Percentiles rank a stretch among this genome's conserved stretches.
phyloP scores from a whole-genome alignment of 345 rosid genomes.

The Tarenaya hassleriana region DNA sequence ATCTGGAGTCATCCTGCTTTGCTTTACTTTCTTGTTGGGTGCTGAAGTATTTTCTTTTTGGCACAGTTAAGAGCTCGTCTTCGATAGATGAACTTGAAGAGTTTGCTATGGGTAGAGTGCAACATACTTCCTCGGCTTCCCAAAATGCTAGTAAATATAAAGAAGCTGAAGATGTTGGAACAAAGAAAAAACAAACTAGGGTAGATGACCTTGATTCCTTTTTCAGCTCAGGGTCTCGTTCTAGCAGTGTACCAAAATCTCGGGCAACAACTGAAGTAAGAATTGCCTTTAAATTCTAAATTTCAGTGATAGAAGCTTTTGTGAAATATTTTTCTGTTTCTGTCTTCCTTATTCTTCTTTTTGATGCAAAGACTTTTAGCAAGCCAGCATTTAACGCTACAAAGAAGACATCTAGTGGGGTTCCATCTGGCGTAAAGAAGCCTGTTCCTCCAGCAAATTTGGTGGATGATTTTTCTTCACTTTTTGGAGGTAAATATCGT shows the following conservation, averaged over 20 bases:
- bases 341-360: slow-evolving; percentile 19
- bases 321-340: background rate
- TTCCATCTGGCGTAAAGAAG: slow-evolving; percentile 46
- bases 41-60: no score
- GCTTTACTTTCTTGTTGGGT: slow-evolving; percentile 1
- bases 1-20: slow-evolving; percentile 12
- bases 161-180: slow-evolving; percentile 50
- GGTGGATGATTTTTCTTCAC: slow-evolving; percentile 56
- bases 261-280: slow-evolving; percentile 51
- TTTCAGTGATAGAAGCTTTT: background rate
- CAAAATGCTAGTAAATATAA: slow-evolving; percentile 41
- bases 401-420: slow-evolving; percentile 37
- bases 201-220: slow-evolving; percentile 63
- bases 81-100: slow-evolving; percentile 69
- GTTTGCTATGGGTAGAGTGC: slow-evolving; percentile 53
- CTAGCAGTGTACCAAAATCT: slow-evolving; percentile 73
- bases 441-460: slow-evolving; percentile 49
- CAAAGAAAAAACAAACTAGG: slow-evolving; percentile 31
- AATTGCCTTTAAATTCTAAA: slow-evolving; percentile 1
- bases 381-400: slow-evolving; percentile 34
- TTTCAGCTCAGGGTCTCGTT: slow-evolving; percentile 43
- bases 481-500: slow-evolving; percentile 59
- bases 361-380: slow-evolving; percentile 28
- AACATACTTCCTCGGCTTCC: no score
- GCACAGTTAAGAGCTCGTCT: slow-evolving; percentile 51